A percentile compares a stretch with the other conserved stretches of the same genome.
Conservation (phyloP, 2,329 filamentous ascomycete genomes). For the Emergomyces orientalis region DNA sequence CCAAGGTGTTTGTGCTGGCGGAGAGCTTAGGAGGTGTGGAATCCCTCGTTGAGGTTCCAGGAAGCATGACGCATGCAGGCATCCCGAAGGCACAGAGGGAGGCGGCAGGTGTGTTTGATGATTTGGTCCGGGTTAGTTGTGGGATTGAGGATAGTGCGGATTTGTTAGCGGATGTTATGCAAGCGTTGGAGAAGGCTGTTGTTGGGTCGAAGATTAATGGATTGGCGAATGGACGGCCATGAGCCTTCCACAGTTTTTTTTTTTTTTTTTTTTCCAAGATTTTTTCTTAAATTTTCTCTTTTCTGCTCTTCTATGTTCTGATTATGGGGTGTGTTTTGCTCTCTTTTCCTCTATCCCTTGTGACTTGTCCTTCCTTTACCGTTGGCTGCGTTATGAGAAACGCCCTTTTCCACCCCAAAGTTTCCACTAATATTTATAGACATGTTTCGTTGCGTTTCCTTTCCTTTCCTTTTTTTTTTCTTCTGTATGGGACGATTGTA, state of each 20-base stretch:
- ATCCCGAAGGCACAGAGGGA: conserved; percentile 87
- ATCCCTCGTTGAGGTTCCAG: conserved; percentile 81
- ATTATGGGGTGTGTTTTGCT: not conserved
- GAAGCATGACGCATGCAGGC: conserved; percentile 93
- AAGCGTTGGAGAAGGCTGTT: conserved; percentile 71
- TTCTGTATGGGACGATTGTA: too few species aligned
- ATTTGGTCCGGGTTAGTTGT: conserved; percentile 85
- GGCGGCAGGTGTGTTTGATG: conserved; percentile 87
- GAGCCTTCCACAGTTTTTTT: not conserved
- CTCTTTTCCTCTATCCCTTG: not conserved
- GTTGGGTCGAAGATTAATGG: conserved; percentile 42
- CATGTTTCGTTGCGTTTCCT: too few species aligned
- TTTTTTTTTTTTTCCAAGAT: not conserved
- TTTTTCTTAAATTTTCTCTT: not conserved
- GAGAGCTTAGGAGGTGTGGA: conserved; percentile 91
- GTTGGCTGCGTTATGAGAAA: too few species aligned
- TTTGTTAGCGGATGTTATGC: conserved; percentile 68
- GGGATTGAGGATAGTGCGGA: conserved; percentile 88
- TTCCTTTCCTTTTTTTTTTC: too few species aligned
- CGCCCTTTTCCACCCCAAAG: too few species aligned
- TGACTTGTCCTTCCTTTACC: not conserved
- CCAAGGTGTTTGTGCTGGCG: conserved; percentile 83
- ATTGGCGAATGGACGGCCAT: conserved; percentile 11
- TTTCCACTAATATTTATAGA: too few species aligned
- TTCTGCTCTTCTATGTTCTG: not conserved